Conservation (phyloP, 2,329 filamentous ascomycete genomes). For the Emericellopsis atlantica region DNA sequence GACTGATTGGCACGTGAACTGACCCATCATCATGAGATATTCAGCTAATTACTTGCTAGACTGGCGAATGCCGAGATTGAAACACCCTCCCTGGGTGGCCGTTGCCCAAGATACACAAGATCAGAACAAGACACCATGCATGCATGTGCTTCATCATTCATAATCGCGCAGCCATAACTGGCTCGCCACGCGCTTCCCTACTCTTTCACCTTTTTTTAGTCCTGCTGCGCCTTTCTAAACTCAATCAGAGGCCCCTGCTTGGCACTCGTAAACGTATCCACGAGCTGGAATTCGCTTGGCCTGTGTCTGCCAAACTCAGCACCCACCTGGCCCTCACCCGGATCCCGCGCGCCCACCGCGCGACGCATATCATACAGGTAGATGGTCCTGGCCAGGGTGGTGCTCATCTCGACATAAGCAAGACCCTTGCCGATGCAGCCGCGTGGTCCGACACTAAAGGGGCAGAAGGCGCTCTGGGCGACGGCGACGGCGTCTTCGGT, state of each 20-base stretch:
- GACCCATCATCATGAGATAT: too few relatives aligned
- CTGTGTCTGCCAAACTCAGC: conserved; percentile 42
- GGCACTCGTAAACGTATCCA: conserved; percentile 60
- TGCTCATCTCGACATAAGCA: conserved; percentile 55
- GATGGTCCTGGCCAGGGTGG: conserved; percentile 47
- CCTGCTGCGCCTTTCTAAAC: conserved; percentile 26
- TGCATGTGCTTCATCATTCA: too few relatives aligned
- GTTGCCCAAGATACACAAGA: too few relatives aligned
- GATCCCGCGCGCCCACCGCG: conserved; percentile 33
- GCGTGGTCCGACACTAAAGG: conserved; percentile 57
- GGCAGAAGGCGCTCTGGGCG: conserved; percentile 60
- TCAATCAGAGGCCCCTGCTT: conserved; percentile 62
- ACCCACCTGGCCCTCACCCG: conserved; percentile 35
- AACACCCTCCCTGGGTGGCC: too few relatives aligned
- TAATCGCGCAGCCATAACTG: too few relatives aligned
- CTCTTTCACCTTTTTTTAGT: background rate
- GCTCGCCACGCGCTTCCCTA: too few relatives aligned
- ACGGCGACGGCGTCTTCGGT: conserved; percentile 36
- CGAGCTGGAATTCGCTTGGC: conserved; percentile 51
- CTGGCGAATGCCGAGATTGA: too few relatives aligned
- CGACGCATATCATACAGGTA: conserved; percentile 48
- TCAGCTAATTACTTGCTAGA: too few relatives aligned
- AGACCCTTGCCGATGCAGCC: conserved; percentile 63
- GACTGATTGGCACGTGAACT: too few relatives aligned
- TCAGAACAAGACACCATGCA: too few relatives aligned